Percentiles rank a stretch among this genome's conserved stretches.
Evolutionary conservation across 805 yeast genomes (phyloP).

Genomic region (Yarrowia sp.): DNA sequence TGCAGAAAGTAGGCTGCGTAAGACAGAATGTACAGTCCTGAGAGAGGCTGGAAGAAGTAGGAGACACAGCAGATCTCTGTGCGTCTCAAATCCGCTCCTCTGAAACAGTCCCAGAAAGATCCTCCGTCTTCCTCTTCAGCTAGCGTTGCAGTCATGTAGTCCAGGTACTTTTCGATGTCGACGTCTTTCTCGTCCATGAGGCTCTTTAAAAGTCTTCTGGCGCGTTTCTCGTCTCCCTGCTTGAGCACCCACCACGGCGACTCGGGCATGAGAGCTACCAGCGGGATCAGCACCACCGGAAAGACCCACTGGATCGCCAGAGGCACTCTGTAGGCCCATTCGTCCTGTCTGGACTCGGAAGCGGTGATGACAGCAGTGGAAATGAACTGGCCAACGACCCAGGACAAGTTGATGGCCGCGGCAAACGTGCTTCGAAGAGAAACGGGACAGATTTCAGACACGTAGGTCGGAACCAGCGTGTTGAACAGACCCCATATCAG

Average conservation of each 20-base stretch:
- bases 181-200: background rate
- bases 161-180: background rate
- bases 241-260: slow-evolving; percentile 2
- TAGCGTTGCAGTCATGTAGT: background rate
- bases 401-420: background rate
- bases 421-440: background rate
- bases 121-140: background rate
- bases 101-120: background rate
- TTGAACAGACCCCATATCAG: slow-evolving; percentile 1
- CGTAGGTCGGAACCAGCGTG: background rate
- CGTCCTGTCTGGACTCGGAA: background rate
- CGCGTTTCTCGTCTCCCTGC: background rate
- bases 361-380: background rate
- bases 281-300: background rate
- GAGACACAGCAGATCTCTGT: background rate
- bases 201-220: background rate
- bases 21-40: background rate
- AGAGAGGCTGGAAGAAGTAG: background rate
- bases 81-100: background rate
- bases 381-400: slow-evolving; percentile 2
- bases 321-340: slow-evolving; percentile 4
- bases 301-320: slow-evolving; percentile 2
- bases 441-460: slow-evolving; percentile 1
- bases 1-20: slow-evolving; percentile 1
- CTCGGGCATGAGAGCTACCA: background rate